These are phyloP conservation scores for Penicillium verhagenii DNA, from an alignment of 495 filamentous ascomycete genomes.

Conservation along the genomic window DNA sequence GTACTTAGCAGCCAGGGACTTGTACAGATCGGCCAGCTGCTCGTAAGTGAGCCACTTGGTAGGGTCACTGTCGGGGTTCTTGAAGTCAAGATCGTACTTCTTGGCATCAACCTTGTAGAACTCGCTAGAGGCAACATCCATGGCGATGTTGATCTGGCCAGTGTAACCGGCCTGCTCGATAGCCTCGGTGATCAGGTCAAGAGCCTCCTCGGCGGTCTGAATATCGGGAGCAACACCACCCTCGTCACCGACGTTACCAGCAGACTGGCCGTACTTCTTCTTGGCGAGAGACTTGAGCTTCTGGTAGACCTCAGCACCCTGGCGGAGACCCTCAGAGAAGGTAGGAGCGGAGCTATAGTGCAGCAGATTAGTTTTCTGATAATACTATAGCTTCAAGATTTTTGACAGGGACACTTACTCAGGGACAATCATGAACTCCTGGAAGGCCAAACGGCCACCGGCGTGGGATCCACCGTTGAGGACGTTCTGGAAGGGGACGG, in stretches of 20 bases:
- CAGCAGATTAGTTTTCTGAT: background rate
- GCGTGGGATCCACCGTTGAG: slow-evolving; percentile 99
- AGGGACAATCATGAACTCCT: slow-evolving; percentile 99
- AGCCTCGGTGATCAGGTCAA: slow-evolving; percentile 91
- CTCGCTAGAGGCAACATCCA: slow-evolving; percentile 98
- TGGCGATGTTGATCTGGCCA: slow-evolving; percentile 92
- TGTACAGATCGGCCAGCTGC: slow-evolving; percentile 93
- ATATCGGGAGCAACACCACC: slow-evolving; percentile 99
- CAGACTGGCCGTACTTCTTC: slow-evolving; percentile 99
- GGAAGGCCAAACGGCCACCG: slow-evolving; percentile 97
- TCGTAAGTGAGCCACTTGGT: slow-evolving; percentile 99
- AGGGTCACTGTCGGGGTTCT: slow-evolving; percentile 82
- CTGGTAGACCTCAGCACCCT: slow-evolving; percentile 96
- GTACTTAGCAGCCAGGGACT: slow-evolving; percentile 85
- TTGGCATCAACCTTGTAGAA: slow-evolving; percentile 98
- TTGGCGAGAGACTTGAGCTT: slow-evolving; percentile 95
- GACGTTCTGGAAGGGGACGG: slow-evolving; percentile 99
- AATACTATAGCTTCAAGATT: slow-evolving; percentile 6
- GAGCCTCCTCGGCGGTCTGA: slow-evolving; percentile 92
- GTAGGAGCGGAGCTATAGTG: slow-evolving; percentile 61
- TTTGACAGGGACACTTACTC: slow-evolving; percentile 49
- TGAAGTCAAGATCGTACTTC: slow-evolving; percentile 99
- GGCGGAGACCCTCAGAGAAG: slow-evolving; percentile 94
- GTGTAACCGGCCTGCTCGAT: slow-evolving; percentile 96
- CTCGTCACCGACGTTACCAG: slow-evolving; percentile 98